These are phyloP conservation scores for Hymenotorrendiella dingleyae DNA, from an alignment of 2,329 filamentous ascomycete genomes.

Conservation along the genomic window DNA sequence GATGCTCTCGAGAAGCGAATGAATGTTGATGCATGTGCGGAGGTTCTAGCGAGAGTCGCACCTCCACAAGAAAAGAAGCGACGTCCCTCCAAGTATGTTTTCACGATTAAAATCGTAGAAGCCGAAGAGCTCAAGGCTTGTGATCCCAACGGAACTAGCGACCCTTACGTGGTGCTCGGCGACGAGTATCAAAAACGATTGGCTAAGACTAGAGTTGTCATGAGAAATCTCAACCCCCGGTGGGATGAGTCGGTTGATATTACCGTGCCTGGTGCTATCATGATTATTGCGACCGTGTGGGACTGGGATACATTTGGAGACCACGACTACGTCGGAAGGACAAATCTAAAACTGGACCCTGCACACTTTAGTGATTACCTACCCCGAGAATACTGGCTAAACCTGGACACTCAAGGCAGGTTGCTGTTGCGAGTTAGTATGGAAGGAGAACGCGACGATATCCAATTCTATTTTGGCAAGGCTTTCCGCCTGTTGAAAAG, in stretches of 20 bases:
- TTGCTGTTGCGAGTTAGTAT: conserved; percentile 89
- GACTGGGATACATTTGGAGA: conserved; percentile 97
- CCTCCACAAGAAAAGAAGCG: conserved; percentile 59
- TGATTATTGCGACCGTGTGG: conserved; percentile 96
- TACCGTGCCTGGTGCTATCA: conserved; percentile 82
- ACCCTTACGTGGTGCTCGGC: conserved; percentile 93
- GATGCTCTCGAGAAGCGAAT: conserved; percentile 85
- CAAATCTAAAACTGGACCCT: conserved; percentile 98
- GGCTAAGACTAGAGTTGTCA: conserved; percentile 88
- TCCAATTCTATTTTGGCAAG: conserved; percentile 97
- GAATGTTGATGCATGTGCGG: conserved; percentile 86
- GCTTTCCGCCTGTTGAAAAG: conserved; percentile 92
- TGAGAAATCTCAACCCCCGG: conserved; percentile 82
- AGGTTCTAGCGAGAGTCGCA: conserved; percentile 69
- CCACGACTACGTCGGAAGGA: conserved; percentile 93
- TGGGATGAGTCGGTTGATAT: conserved; percentile 99
- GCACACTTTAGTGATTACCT: conserved; percentile 93
- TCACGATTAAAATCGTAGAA: conserved; percentile 98
- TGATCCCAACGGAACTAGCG: conserved; percentile 87
- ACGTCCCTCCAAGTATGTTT: conserved; percentile 83
- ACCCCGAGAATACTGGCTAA: conserved; percentile 94
- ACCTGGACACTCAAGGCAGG: conserved; percentile 90
- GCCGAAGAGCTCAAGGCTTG: conserved; percentile 98
- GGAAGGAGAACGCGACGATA: conserved; percentile 97
- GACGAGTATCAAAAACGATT: conserved; percentile 97